Evolutionary conservation across 495 filamentous ascomycete species (phyloP).

Genomic region (Neurospora sp.): DNA sequence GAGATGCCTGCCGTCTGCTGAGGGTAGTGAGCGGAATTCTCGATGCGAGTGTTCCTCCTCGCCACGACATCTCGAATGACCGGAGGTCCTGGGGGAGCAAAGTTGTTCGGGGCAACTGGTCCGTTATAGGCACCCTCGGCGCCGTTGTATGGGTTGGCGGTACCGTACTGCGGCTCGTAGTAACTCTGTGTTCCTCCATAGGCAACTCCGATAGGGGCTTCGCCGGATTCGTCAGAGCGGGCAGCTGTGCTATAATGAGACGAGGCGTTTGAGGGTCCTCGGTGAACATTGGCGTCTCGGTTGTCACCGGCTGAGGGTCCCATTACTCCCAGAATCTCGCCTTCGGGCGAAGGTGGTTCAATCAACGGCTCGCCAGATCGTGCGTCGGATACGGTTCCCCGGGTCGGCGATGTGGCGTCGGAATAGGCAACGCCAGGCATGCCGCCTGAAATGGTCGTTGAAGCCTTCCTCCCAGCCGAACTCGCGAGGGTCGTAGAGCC

Average conservation of each 20-base stretch:
- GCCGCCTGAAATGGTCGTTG: slow-evolving; percentile 80
- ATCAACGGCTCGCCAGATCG: slow-evolving; percentile 62
- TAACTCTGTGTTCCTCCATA: slow-evolving; percentile 38
- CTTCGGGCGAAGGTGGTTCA: slow-evolving; percentile 51
- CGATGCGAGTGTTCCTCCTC: slow-evolving; percentile 84
- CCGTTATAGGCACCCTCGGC: slow-evolving; percentile 25
- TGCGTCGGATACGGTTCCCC: slow-evolving; percentile 61
- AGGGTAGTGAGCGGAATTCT: slow-evolving; percentile 76
- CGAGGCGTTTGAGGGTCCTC: slow-evolving; percentile 91
- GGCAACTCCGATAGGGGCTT: slow-evolving; percentile 43
- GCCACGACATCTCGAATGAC: slow-evolving; percentile 92
- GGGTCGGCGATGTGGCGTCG: slow-evolving; percentile 63
- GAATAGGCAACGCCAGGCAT: slow-evolving; percentile 57
- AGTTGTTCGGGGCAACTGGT: slow-evolving; percentile 19
- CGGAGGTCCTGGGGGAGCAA: slow-evolving; percentile 41
- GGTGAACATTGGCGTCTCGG: slow-evolving; percentile 58
- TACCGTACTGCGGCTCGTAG: slow-evolving; percentile 42
- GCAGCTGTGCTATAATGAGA: slow-evolving; percentile 83
- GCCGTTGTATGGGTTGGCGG: slow-evolving; percentile 32
- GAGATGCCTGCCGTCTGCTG: slow-evolving; percentile 92
- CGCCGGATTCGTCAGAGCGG: slow-evolving; percentile 75
- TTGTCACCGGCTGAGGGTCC: slow-evolving; percentile 61
- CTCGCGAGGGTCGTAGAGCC: slow-evolving; percentile 63
- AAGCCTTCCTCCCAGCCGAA: slow-evolving; percentile 71
- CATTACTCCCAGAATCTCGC: slow-evolving; percentile 59